Base-by-base conservation (phyloP, 306 rosid genomes). In the Alnus glutinosa region DNA sequence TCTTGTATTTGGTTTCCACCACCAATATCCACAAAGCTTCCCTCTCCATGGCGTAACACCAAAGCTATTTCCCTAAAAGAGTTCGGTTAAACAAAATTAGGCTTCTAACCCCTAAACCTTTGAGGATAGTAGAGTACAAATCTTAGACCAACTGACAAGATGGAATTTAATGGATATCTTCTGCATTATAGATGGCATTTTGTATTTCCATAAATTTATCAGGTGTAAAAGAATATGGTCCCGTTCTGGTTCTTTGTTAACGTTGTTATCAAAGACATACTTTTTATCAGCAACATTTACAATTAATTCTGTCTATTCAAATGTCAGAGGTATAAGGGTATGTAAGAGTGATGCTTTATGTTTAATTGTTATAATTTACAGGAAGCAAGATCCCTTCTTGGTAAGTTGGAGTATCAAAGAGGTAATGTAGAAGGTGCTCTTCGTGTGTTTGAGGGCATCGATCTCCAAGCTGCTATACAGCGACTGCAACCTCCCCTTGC, bases 351-450 rank as follows among this genome's bases (percentile, higher is more conserved):
- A 73, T 75, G 62, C 57, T 66, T 39, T 34, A 42, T 81, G 79
- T 34, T 81, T 47, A 57, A 42, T 72, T 51, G n/a, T 79, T 77
- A 58, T 75, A 77, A 66, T 57, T 67, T 79, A 74, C 88, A 94
- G 99, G 99, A 93, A 89, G 99, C 99, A 84, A 89, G 99, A 85
- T 91, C 94, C 77, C 99, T 95, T 84, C 96, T 96, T 42, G 99
- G 99, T 61, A 96, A 96, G 90, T 88, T 96, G 76, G 98, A 96
- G 88, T 93, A 96, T 84, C 98, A 93, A 79, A 89, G 99, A 90
- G 99, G 99, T 68, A 93, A 96, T 77, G 88, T 93, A 4, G 99
- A 92, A 89, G 92, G 96, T 70, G 99, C 98, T 74, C 93, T 96
- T 62, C 90, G 91, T 39, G 98, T 96, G 76, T 90, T 96, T 59